Conservation (phyloP, 2,329 filamentous ascomycete species). For the Hypoxylon sp. region DNA sequence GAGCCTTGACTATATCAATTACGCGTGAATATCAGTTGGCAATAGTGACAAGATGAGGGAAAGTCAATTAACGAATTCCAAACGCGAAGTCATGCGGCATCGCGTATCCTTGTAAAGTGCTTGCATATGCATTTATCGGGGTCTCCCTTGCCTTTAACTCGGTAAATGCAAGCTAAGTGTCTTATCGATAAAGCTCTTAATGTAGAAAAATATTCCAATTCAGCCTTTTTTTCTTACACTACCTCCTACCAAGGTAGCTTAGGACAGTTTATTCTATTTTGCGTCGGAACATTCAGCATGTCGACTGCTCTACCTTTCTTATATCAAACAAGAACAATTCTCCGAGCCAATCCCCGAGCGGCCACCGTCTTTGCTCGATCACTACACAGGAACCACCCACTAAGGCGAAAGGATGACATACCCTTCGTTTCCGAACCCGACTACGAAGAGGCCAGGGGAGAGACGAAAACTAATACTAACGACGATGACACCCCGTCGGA, state of each 20-base stretch:
- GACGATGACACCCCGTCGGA: slow-evolving; percentile 37
- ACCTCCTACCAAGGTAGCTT: neutral
- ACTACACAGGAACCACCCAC: slow-evolving; percentile 41
- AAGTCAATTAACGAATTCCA: slow-evolving; percentile 35
- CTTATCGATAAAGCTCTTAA: slow-evolving; percentile 2
- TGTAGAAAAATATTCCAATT: slow-evolving; percentile 5
- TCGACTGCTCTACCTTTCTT: slow-evolving; percentile 72
- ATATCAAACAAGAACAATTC: slow-evolving; percentile 76
- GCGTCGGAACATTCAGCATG: slow-evolving; percentile 50
- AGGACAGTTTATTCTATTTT: neutral
- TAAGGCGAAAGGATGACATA: slow-evolving; percentile 55
- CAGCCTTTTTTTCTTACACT: neutral
- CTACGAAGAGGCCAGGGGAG: slow-evolving; percentile 22
- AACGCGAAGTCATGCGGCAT: slow-evolving; percentile 35
- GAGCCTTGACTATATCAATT: slow-evolving; percentile 25
- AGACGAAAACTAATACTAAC: neutral
- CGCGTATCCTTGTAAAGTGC: slow-evolving; percentile 27
- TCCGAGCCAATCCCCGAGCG: slow-evolving; percentile 51
- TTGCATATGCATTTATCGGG: slow-evolving; percentile 24
- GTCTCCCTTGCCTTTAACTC: neutral
- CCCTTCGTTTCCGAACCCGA: slow-evolving; percentile 64
- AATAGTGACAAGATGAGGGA: slow-evolving; percentile 5
- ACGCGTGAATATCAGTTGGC: slow-evolving; percentile 21
- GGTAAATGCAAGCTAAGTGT: neutral
- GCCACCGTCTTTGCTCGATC: slow-evolving; percentile 41